A percentile compares a stretch with the other conserved stretches of the same genome.
These are phyloP conservation scores for Neofusicoccum laricinum DNA, from an alignment of 2,329 filamentous ascomycete genomes.

Conservation along the genomic window DNA sequence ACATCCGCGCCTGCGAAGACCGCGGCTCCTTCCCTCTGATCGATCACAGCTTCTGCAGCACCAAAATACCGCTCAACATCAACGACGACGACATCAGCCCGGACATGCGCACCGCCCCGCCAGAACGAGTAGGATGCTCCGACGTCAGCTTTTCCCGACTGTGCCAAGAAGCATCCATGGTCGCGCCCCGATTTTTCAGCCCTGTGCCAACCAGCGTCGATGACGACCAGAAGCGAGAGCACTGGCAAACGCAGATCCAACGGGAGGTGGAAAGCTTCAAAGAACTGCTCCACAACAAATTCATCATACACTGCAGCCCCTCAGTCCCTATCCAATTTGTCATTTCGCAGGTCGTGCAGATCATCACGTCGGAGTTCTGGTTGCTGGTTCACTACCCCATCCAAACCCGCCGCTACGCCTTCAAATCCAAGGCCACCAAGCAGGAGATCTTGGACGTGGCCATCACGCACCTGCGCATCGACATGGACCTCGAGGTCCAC, in stretches of 20 bases:
- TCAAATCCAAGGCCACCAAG: conserved; percentile 27
- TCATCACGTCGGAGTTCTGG: conserved; percentile 12
- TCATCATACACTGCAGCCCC: conserved; percentile 33
- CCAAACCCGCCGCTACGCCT: conserved; percentile 11
- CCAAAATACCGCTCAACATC: conserved; percentile 44
- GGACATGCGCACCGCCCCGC: conserved; percentile 25
- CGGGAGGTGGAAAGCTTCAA: conserved; percentile 39
- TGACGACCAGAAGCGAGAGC: conserved; percentile 14
- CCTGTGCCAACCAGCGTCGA: conserved; percentile 20
- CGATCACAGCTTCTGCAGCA: conserved; percentile 29
- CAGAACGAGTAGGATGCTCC: conserved; percentile 30
- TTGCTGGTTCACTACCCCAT: conserved; percentile 16
- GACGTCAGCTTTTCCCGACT: conserved; percentile 38
- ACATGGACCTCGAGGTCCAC: conserved; percentile 22
- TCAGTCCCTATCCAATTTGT: neutral
- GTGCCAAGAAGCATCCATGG: conserved; percentile 32
- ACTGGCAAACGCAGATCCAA: conserved; percentile 29
- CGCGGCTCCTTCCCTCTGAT: conserved; percentile 15
- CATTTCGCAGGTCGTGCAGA: conserved; percentile 1
- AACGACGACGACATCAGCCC: conserved; percentile 46
- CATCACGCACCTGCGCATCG: neutral
- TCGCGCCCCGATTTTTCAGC: conserved; percentile 19
- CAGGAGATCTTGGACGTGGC: conserved; percentile 24
- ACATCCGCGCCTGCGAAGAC: conserved; percentile 33
- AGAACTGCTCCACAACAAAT: conserved; percentile 37